Base-by-base conservation (phyloP, 176 grass and related monocot genomes). In the Aegilops tauschii region DNA sequence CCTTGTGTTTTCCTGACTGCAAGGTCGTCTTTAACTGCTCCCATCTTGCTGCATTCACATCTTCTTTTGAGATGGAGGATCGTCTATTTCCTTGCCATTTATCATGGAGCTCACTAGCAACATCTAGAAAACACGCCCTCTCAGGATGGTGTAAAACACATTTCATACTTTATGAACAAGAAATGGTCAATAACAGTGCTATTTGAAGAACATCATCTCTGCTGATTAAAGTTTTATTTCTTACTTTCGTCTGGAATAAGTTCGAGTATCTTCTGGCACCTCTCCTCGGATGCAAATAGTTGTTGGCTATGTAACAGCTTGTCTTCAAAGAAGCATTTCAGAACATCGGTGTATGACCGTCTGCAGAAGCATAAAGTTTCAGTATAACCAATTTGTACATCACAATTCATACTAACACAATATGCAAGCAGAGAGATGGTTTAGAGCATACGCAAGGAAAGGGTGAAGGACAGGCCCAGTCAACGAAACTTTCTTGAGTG, bases 1-100 rank as follows among this genome's bases (percentile, higher is more conserved):
- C 96, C 96, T 98, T 96, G 36, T 98, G 83, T 63, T 93, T 98
- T 82, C 96, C 92, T 80, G 90, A 92, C 87, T 94, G 93, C 74
- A 98, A 87, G 35, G 80, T 89, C 23, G 78, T 77, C 77, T 98
- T 98, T 78, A 98, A 78, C 77, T 98, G 93, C 32, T 96, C 88
- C 96, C 96, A 96, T 76, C 96, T 89, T 82, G 86, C 18, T 59
- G 36, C 42, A 88, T 96, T 95, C 14, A 88, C 82, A 85, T 95
- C 91, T 87, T 98, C 93, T 68, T 91, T 93, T 34, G 93, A 93
- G 89, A 95, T 89, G 73, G 93, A 95, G 65, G 93, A 89, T 61
- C 90, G 88, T 79, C 96, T 92, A 83, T 92, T 96, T 72, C 92
- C 93, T 77, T 94, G 92, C 92, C 93, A 98, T 86, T 90, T 91